Evolutionary conservation across 2,329 filamentous ascomycete species (phyloP), one percentile per base, ranked within the genome.

Genomic region (Aspergillus pseudotamarii): DNA sequence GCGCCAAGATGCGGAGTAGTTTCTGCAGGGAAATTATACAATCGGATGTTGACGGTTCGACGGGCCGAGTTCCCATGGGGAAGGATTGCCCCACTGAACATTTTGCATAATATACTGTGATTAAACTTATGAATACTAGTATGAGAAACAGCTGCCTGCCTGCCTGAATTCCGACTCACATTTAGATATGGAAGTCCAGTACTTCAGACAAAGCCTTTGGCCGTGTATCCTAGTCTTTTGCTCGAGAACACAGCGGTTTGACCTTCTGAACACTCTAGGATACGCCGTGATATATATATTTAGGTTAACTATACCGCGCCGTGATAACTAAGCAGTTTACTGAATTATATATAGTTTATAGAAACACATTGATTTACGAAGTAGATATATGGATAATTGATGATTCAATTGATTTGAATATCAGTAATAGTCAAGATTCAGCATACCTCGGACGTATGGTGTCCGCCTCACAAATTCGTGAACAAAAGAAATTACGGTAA

Each of bases 41-140:
- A n/a, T 14, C 5, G 11, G 4, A 54, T 26, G 28, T 4, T 21
- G 26, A 26, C 21, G 48, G 11, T 45, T 53, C 19, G 9, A 59
- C 65, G 65, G 63, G 23, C 65, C 63, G 63, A 55, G 26, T 30
- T 48, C 19, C 63, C 58, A 62, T 57, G 34, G 43, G 46, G 30
- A 50, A 48, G 32, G n/a, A 43, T 59, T 46, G 11, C 43, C 62
- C 26, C 26, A 11, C 11, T 51, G 26, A 12, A 8, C 4, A 23
- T 21, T 21, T 9, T 23, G 43, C n/a, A 23, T 10, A 46, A 14
- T 23, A 46, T 36, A 16, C 14, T 36, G 34, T 6, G 14, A 1
- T 36, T 6, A 36, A 12, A 36, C 4, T 14, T 11, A 36, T 12
- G 11, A 36, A 12, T 45, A n/a, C n/a, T n/a, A n/a, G n/a, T n/a